Percentiles rank a stretch among this genome's conserved stretches.
phyloP scores from a whole-genome alignment of 768 basidiomycete species.

The Phanerodontia chrysosporium region DNA sequence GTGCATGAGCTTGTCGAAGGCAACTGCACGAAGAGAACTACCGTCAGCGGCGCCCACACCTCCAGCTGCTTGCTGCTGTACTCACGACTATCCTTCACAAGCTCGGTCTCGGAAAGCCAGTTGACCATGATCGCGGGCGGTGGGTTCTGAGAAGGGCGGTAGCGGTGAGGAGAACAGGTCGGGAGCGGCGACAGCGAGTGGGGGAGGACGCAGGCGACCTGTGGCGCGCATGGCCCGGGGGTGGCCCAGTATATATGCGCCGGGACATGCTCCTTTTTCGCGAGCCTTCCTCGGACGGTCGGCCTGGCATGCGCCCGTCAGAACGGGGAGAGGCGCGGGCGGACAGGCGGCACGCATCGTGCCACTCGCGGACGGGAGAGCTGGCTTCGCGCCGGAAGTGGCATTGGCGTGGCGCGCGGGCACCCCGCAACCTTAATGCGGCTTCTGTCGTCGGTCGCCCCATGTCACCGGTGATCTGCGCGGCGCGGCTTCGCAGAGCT shows the following conservation, averaged over 20 bases:
- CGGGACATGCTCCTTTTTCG: background rate
- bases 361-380: too few relatives aligned
- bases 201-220: background rate
- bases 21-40: constrained; percentile 24
- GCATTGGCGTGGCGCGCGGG: background rate
- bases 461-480: background rate
- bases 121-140: constrained; percentile 29
- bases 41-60: background rate
- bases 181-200: background rate
- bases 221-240: background rate
- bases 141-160: background rate
- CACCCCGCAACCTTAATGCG: background rate
- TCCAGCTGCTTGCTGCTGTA: constrained; percentile 21
- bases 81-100: constrained; percentile 35
- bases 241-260: background rate
- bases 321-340: background rate
- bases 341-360: too few relatives aligned
- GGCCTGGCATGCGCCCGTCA: background rate
- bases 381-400: too few relatives aligned
- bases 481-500: background rate
- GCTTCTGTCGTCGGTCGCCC: background rate
- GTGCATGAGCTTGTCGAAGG: constrained; percentile 39
- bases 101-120: constrained; percentile 36
- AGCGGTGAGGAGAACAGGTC: constrained; percentile 8
- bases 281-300: too few relatives aligned